These are phyloP conservation scores for Pestalotiopsis fici DNA, from an alignment of 2,329 filamentous ascomycete species.

Conservation along the genomic window DNA sequence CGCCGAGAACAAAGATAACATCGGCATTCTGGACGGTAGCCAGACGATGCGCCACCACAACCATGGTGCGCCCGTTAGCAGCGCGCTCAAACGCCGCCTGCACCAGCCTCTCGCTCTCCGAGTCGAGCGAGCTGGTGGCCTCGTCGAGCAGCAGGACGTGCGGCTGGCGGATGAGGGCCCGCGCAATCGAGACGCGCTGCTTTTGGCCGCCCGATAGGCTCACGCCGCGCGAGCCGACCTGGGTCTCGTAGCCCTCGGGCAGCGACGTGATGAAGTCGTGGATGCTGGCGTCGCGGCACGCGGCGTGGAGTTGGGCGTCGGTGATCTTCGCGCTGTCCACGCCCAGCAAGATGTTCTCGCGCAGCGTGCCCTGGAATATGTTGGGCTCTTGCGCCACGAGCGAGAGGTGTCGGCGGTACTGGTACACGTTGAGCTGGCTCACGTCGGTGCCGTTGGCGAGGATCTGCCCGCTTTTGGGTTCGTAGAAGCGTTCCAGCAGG, in stretches of 20 bases:
- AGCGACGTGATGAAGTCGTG: slow-evolving; percentile 71
- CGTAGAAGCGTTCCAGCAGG: slow-evolving; percentile 71
- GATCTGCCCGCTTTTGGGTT: slow-evolving; percentile 64
- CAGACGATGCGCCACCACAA: slow-evolving; percentile 77
- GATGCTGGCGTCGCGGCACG: slow-evolving; percentile 64
- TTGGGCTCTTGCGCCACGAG: slow-evolving; percentile 76
- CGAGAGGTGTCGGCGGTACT: slow-evolving; percentile 66
- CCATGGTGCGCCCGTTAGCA: slow-evolving; percentile 61
- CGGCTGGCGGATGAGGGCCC: slow-evolving; percentile 68
- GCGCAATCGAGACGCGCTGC: slow-evolving; percentile 69
- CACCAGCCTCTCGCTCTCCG: slow-evolving; percentile 55
- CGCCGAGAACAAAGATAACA: slow-evolving; percentile 76
- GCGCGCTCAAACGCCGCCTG: slow-evolving; percentile 69
- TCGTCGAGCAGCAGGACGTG: slow-evolving; percentile 71
- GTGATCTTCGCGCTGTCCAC: slow-evolving; percentile 51
- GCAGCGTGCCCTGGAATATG: slow-evolving; percentile 62
- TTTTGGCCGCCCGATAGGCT: slow-evolving; percentile 72
- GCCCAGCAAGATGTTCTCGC: slow-evolving; percentile 70
- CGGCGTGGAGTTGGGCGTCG: slow-evolving; percentile 52
- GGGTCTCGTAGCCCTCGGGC: slow-evolving; percentile 68
- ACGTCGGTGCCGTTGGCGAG: slow-evolving; percentile 65
- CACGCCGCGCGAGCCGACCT: slow-evolving; percentile 67
- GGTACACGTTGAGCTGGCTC: slow-evolving; percentile 54
- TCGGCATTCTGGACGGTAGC: slow-evolving; percentile 79
- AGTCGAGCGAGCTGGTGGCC: slow-evolving; percentile 70